A percentile compares a stretch with the other conserved stretches of the same genome.
Conservation (phyloP, 306 rosid genomes). For the Herpetospermum pedunculosum region DNA sequence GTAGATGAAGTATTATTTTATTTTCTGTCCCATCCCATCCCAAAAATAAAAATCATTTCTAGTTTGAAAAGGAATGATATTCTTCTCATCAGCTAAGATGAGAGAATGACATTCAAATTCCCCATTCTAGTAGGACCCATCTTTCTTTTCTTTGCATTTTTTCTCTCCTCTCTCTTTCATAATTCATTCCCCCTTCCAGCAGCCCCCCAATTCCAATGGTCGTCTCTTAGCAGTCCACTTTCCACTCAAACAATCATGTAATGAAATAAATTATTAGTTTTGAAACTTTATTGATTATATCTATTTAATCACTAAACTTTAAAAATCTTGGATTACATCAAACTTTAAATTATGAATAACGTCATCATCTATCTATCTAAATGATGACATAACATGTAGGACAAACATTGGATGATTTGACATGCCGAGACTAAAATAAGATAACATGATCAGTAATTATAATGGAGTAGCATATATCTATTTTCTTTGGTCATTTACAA, state of each 20-base stretch:
- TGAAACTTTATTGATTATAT: neutral
- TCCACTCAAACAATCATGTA: neutral
- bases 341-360: neutral
- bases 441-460: too few relatives aligned
- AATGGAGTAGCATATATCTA: neutral
- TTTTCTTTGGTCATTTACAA: neutral
- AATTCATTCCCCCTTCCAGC: neutral
- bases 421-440: too few relatives aligned
- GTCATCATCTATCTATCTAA: too few relatives aligned
- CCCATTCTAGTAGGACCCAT: neutral
- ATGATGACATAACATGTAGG: neutral
- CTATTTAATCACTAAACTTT: neutral
- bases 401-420: neutral
- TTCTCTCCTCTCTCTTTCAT: neutral
- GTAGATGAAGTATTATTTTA: neutral
- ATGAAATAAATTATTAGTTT: neutral
- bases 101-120: slow-evolving; percentile 10
- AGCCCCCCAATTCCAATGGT: neutral
- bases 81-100: slow-evolving; percentile 1
- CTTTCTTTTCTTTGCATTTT: neutral
- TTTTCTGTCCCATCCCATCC: neutral
- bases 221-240: neutral
- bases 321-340: neutral
- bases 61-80: neutral
- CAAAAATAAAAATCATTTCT: neutral